Evolutionary conservation across 306 rosid species (phyloP), one percentile per base, ranked within the genome.

Genomic region (Vigna radiata): DNA sequence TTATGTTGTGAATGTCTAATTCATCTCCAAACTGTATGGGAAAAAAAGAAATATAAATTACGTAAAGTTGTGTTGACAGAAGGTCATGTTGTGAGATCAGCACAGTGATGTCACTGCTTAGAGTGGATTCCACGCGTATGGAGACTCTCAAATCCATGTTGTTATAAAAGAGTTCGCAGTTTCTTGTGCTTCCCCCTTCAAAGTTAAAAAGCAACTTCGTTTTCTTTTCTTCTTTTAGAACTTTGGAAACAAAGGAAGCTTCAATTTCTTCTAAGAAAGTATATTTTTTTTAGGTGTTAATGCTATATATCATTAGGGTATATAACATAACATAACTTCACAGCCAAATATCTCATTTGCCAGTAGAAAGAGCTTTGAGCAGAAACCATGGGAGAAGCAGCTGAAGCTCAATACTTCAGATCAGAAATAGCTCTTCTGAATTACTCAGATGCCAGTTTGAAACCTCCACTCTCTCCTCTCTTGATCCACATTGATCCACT

Each of bases 401-500:
- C 1, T 8, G 37, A 74, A 16, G 62, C 1, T 15, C 4, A 17
- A 6, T 39, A 39, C 52, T 64, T 29, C 11, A 71, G 10, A 52
- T 41, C 83, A 23, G 86, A 82, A 41, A 7, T 6, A 29, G 78
- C 23, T 39, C 44, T 78, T 6, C 0, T 70, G 31, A 59, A 48
- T 1, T 4, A 17, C 23, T 69, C 88, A 0, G 77, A 56, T 56
- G 76, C 81, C 0, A 13, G 0, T 13, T 55, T 53, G 29, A 85
- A 81, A 18, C 10, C 65, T 12, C 77, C 77, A 10, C 70, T 77
- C 0, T 59, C 86, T 36, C 78, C 81, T 39, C 1, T 41, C 13
- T 0, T 9, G 47, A 55, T 81, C 31, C 72, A 11, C 13, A 74
- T 81, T 52, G 64, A 70, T 52, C 15, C n/a, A 13, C 14, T 23